A percentile compares a stretch with the other conserved stretches of the same genome.
Conservation (phyloP, 129 eudicot species). For the Saussurea involucrata region DNA sequence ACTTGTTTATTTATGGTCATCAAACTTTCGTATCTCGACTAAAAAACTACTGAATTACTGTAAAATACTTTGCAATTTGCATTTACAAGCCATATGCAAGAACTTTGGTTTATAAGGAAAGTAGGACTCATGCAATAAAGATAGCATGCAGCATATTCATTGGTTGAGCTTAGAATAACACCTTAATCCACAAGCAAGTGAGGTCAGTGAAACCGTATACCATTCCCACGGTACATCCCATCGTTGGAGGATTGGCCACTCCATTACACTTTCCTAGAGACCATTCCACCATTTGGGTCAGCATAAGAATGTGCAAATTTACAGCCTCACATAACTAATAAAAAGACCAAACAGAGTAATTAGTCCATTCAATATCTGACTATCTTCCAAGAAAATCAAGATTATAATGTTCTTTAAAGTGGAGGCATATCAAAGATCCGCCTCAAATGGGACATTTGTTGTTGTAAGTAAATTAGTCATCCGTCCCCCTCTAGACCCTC, state of each 20-base stretch:
- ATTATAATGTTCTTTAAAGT: not conserved
- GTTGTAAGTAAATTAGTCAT: too few relatives aligned
- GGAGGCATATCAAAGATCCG: not conserved
- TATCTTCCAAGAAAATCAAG: not conserved
- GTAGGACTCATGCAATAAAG: not conserved
- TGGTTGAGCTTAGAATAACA: conserved; percentile 22
- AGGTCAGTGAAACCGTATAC: conserved; percentile 85
- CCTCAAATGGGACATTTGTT: too few relatives aligned
- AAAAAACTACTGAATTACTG: not conserved
- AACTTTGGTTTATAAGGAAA: not conserved
- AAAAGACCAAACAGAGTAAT: not conserved
- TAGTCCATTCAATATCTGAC: not conserved
- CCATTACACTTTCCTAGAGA: conserved; percentile 44
- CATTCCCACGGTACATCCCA: conserved; percentile 99
- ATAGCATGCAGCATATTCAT: conserved; percentile 4
- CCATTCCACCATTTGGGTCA: conserved; percentile 13
- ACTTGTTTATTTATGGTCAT: not conserved
- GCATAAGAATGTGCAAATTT: not conserved
- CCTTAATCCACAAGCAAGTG: conserved; percentile 96
- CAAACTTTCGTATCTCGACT: conserved; percentile 1
- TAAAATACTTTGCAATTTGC: not conserved
- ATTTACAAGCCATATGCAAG: conserved; percentile 10
- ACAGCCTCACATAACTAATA: conserved; percentile 1
- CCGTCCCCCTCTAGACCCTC: too few relatives aligned
- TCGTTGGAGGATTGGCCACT: conserved; percentile 71